Evolutionary conservation across 2,329 filamentous ascomycete genomes (phyloP), one percentile per base, ranked within the genome.

Genomic region (Cladosporium sp.): DNA sequence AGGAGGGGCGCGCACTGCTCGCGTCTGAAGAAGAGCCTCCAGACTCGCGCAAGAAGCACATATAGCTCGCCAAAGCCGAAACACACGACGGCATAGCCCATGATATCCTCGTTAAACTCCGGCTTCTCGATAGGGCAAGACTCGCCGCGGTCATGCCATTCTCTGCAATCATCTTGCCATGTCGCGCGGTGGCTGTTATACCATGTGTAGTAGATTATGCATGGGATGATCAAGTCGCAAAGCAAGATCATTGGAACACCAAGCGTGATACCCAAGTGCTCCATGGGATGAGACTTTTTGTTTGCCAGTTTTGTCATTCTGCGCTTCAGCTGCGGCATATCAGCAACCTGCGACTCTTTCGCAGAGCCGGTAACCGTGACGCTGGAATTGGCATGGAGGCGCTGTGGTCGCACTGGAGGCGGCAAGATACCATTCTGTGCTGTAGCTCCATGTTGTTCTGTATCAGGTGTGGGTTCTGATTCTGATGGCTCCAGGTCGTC

Each of bases 181-280:
- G 48, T 29, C 8, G 51, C 32, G 4, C 47, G 40, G 12, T 56
- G 54, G 3, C 47, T 56, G 41, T 60, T 54, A 34, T 60, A 63
- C 63, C 63, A 65, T 30, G 56, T 56, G 49, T 65, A 65, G 56
- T 64, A 65, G 27, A 64, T 59, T 19, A 65, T 64, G 56, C 58
- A 61, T 4, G 63, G 63, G 2, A 65, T 56, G 19, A 64, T 52
- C 29, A 65, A 51, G 39, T 65, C 63, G 56, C 64, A 64, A 13
- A 64, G 44, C 12, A 63, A 37, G 32, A 65, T 60, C 58, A 63
- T 63, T 6, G 63, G 63, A 4, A 60, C 43, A 11, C 63, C 63
- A 8, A 65, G 55, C 1, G 63, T 64, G 32, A 65, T 63, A 2
- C 61, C 59, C 17, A 59, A 22, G 47, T 57, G 55, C 41, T 61